Evolutionary conservation across 2,329 filamentous ascomycete genomes (phyloP).

Genomic region (Dactylonectria macrodidyma): DNA sequence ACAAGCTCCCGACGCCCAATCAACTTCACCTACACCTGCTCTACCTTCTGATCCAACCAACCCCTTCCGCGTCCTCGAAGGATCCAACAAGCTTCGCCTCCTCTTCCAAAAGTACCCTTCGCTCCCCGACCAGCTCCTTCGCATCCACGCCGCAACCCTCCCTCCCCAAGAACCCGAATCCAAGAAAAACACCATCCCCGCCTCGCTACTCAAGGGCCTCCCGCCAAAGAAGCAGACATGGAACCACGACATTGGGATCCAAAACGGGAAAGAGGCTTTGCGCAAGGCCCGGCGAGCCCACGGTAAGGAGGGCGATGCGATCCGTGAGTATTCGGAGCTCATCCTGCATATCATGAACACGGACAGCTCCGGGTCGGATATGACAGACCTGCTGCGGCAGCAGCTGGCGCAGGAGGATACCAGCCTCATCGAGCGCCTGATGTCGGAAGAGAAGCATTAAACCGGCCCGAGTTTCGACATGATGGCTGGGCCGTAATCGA

Average conservation of each 20-base stretch:
- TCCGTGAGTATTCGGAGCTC: constrained; percentile 73
- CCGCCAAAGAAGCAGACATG: constrained; percentile 61
- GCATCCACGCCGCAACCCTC: constrained; percentile 66
- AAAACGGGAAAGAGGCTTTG: constrained; percentile 69
- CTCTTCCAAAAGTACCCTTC: constrained; percentile 69
- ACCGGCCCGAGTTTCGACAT: neutral
- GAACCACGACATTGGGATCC: constrained; percentile 71
- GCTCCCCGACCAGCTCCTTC: constrained; percentile 62
- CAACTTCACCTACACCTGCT: neutral
- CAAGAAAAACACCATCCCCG: constrained; percentile 47
- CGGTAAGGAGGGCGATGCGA: constrained; percentile 70
- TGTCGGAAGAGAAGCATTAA: constrained; percentile 61
- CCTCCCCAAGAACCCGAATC: constrained; percentile 55
- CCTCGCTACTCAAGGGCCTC: constrained; percentile 53
- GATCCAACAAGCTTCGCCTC: constrained; percentile 63
- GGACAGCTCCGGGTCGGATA: constrained; percentile 49
- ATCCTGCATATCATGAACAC: constrained; percentile 64
- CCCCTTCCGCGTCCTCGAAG: constrained; percentile 67
- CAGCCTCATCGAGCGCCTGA: constrained; percentile 64
- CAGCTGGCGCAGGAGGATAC: constrained; percentile 64
- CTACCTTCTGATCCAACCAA: constrained; percentile 50
- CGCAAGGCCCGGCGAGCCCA: constrained; percentile 64
- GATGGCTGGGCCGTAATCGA: constrained; percentile 15
- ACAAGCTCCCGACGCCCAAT: constrained; percentile 17
- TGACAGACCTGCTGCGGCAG: constrained; percentile 58